Conservation (phyloP, 192 early-diverging fungal genomes). For the Linnemannia schmuckeri region DNA sequence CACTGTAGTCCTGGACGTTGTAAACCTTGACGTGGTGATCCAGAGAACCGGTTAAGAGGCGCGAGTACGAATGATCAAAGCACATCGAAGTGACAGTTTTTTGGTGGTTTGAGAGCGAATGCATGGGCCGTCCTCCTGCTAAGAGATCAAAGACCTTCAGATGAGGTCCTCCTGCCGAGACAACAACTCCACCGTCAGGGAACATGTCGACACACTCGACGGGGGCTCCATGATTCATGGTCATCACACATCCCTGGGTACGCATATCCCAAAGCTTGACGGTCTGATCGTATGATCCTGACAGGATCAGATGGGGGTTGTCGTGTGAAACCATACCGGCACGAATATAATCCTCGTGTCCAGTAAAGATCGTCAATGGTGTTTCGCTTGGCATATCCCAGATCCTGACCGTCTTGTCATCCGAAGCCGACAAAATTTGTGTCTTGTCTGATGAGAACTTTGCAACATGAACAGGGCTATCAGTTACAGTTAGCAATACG, state of each 20-base stretch:
- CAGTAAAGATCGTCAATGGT: slow-evolving; percentile 75
- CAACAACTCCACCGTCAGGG: slow-evolving; percentile 83
- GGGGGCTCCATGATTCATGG: slow-evolving; percentile 87
- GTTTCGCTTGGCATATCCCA: slow-evolving; percentile 95
- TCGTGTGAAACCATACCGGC: slow-evolving; percentile 76
- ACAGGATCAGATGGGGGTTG: slow-evolving; percentile 85
- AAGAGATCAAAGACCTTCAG: slow-evolving; percentile 93
- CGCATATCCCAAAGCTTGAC: slow-evolving; percentile 94
- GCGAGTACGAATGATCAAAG: slow-evolving; percentile 81
- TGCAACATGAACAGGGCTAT: slow-evolving; percentile 84
- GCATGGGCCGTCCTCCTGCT: slow-evolving; percentile 81
- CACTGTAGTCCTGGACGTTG: slow-evolving; percentile 87
- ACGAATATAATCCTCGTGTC: slow-evolving; percentile 94
- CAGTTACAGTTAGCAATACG: background rate
- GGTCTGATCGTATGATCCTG: slow-evolving; percentile 97
- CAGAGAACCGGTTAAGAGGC: slow-evolving; percentile 90
- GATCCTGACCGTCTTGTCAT: slow-evolving; percentile 91
- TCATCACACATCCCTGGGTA: slow-evolving; percentile 77
- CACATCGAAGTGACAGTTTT: slow-evolving; percentile 94
- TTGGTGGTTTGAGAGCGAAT: slow-evolving; percentile 90
- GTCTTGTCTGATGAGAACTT: slow-evolving; percentile 85
- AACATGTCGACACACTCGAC: slow-evolving; percentile 90
- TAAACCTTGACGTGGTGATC: slow-evolving; percentile 98
- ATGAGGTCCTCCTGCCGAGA: slow-evolving; percentile 82
- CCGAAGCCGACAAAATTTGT: slow-evolving; percentile 88